Conservation (phyloP, 257 asterid genomes). For the Solanum arcanum region DNA sequence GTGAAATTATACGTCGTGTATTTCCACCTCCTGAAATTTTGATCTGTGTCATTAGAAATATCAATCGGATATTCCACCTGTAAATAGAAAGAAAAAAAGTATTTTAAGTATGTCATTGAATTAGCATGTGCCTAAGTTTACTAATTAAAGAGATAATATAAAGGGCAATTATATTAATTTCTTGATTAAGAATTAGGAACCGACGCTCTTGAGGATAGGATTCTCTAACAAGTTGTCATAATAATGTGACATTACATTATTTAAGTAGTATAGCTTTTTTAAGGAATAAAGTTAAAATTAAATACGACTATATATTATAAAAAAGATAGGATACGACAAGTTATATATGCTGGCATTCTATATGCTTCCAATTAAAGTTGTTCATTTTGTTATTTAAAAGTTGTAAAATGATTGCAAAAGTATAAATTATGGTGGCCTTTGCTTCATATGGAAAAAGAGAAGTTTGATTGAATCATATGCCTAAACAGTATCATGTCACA, state of each 20-base stretch:
- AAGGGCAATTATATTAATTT: neutral
- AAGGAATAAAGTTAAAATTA: neutral
- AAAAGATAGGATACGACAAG: neutral
- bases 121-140: neutral
- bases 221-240: neutral
- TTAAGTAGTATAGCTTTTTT: neutral
- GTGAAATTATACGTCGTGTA: constrained; percentile 38
- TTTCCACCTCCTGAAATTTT: constrained; percentile 40
- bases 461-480: neutral
- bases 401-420: neutral
- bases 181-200: neutral
- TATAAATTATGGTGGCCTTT: neutral
- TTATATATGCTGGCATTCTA: neutral
- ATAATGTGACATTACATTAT: neutral
- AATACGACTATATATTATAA: neutral
- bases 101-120: neutral
- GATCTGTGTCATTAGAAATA: constrained; percentile 20
- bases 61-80: constrained; percentile 43
- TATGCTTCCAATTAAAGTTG: neutral
- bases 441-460: neutral
- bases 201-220: neutral
- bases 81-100: neutral
- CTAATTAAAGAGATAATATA: neutral
- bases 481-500: neutral
- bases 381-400: neutral